These are phyloP conservation scores for Leccinum pachyderme DNA, from an alignment of 1,284 basidiomycete genomes.

Conservation along the genomic window DNA sequence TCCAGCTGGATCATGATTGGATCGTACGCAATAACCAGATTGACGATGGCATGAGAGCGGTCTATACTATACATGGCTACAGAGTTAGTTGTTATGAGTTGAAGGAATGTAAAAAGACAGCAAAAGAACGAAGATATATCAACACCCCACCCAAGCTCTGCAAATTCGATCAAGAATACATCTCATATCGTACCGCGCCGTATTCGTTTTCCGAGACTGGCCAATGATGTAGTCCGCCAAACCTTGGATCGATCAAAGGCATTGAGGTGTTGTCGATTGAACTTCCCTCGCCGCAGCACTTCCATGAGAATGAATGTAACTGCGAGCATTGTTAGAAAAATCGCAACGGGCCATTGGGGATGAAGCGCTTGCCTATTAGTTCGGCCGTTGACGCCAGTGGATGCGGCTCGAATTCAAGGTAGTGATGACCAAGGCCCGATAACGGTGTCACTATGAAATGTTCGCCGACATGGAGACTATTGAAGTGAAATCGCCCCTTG, in stretches of 20 bases:
- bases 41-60: not conserved
- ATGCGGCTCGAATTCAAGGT: slow-evolving; percentile 45
- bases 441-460: slow-evolving; percentile 36
- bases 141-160: not conserved
- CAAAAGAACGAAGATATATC: slow-evolving; percentile 1
- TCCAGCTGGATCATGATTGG: not conserved
- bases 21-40: not conserved
- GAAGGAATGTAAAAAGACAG: not conserved
- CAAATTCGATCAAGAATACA: not conserved
- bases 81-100: slow-evolving; percentile 7
- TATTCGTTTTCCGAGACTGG: slow-evolving; percentile 40
- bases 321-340: slow-evolving; percentile 22
- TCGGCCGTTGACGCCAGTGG: slow-evolving; percentile 44
- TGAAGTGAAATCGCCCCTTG: slow-evolving; percentile 49
- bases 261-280: slow-evolving; percentile 44
- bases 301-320: slow-evolving; percentile 61
- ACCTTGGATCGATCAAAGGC: slow-evolving; percentile 43
- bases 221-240: slow-evolving; percentile 44
- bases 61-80: slow-evolving; percentile 9
- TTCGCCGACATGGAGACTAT: slow-evolving; percentile 38
- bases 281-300: slow-evolving; percentile 52
- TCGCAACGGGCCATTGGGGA: not conserved
- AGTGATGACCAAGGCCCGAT: slow-evolving; percentile 44
- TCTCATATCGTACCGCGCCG: slow-evolving; percentile 44
- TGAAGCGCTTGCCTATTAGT: slow-evolving; percentile 41